phyloP scores from a whole-genome alignment of 768 basidiomycete genomes.

The Boletellus emodensis region DNA sequence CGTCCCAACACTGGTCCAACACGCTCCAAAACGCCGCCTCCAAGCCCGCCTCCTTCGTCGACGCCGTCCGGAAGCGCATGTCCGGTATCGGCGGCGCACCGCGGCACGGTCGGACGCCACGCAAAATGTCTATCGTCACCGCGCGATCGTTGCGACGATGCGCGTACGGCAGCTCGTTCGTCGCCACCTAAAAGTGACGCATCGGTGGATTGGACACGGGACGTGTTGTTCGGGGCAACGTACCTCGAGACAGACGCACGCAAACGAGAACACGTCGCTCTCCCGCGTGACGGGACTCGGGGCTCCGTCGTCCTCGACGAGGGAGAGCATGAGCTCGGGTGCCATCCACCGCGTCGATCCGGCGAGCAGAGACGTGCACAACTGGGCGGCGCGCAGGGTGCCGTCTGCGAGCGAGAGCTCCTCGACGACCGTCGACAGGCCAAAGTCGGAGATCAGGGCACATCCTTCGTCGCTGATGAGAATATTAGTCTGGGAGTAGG shows the following conservation, averaged over 20 bases:
- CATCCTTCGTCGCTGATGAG: constrained; percentile 48
- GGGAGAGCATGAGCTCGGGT: constrained; percentile 50
- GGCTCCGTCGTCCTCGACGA: constrained; percentile 43
- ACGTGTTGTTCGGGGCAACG: too few relatives aligned
- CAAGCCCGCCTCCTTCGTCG: too few relatives aligned
- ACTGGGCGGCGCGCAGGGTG: constrained; percentile 19
- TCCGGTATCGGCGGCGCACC: constrained; percentile 23
- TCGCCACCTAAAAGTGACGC: constrained; percentile 54
- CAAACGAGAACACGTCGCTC: constrained; percentile 62
- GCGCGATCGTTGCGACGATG: constrained; percentile 53
- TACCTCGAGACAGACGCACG: constrained; percentile 57
- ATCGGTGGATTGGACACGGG: too few relatives aligned
- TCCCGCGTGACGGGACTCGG: constrained; percentile 45
- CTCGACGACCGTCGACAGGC: constrained; percentile 54
- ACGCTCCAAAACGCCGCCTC: constrained; percentile 41
- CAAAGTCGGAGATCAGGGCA: constrained; percentile 60
- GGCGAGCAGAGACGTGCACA: constrained; percentile 30
- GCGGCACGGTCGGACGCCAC: constrained; percentile 46
- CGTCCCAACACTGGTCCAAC: constrained; percentile 46
- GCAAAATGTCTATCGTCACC: constrained; percentile 52
- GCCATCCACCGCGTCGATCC: constrained; percentile 43
- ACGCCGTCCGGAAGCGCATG: too few relatives aligned
- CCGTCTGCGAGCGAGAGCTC: constrained; percentile 40
- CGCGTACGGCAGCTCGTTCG: constrained; percentile 49
- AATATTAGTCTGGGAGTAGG: constrained; percentile 46